Evolutionary conservation across 768 basidiomycete species (phyloP), one percentile per base, ranked within the genome.

Genomic region (Phylloporus arenicola): DNA sequence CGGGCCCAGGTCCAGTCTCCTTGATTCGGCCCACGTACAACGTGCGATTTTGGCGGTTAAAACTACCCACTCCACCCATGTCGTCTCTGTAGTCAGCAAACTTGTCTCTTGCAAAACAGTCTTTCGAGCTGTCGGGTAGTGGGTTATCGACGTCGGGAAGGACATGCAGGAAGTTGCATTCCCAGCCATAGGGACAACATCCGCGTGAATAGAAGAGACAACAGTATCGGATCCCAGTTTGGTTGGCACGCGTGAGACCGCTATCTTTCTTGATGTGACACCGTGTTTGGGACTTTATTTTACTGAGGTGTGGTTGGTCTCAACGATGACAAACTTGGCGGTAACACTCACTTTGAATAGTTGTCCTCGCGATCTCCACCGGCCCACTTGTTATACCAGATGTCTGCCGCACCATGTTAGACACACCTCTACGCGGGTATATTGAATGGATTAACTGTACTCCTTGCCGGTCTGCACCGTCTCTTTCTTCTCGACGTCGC

Each of bases 341-440:
- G 22, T 0, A 8, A 30, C 13, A 75, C 86, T 51, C 57, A 92
- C 93, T 92, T 95, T 31, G 93, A 94, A 65, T 97, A 92, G 51
- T 82, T 87, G 65, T 99, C 95, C 68, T 97, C 96, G 27, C 92
- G 82, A 67, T 99, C 96, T 49, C 95, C 96, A 47, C 96, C 96
- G n/a, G 96, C 96, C 95, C 95, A 98, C 72, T 96, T 95, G 70
- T 97, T 93, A 67, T 95, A 98, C 95, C 96, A 99, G 45, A 95
- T 88, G 70, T 99, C 89, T 88, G 52, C 56, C 30, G 47, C 58
- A 44, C 27, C 5, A 16, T 20, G 41, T 58, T 30, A 63, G 54
- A 33, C 8, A 41, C 45, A 9, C 14, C 29, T 40, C 41, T 19
- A 47, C 33, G 25, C 27, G 25, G 31, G 4, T 1, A 13, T 4